These are phyloP conservation scores for Glycine tomentella DNA, from an alignment of 306 rosid genomes.

Conservation along the genomic window DNA sequence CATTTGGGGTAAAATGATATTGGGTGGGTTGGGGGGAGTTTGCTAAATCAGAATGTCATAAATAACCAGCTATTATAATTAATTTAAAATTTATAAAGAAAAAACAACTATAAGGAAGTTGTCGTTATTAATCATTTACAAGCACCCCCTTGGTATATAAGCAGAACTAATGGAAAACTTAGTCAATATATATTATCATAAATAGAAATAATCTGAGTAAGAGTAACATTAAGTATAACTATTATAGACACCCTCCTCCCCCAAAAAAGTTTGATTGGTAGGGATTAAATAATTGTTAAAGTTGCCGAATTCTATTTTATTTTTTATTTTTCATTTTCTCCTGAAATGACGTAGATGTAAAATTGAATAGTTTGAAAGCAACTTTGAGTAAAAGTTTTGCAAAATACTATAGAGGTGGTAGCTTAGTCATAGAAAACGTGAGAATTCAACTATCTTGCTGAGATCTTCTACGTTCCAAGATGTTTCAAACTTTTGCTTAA, in stretches of 20 bases:
- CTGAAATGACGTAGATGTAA: neutral
- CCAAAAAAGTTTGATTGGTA: neutral
- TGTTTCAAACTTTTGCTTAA: conserved; percentile 18
- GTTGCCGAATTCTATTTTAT: conserved; percentile 8
- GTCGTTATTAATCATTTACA: neutral
- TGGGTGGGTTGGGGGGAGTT: neutral
- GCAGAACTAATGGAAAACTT: conserved; percentile 11
- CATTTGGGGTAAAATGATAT: neutral
- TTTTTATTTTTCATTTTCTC: neutral
- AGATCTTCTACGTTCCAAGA: conserved; percentile 23
- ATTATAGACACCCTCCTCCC: neutral
- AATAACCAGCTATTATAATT: neutral
- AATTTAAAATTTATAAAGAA: neutral
- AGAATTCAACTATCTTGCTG: conserved; percentile 31
- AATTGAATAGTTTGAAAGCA: conserved; percentile 26
- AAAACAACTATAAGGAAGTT: neutral
- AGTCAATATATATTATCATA: neutral
- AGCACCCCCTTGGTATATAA: neutral
- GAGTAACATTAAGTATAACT: neutral
- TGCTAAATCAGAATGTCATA: neutral
- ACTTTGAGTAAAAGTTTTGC: conserved; percentile 10
- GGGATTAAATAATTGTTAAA: neutral
- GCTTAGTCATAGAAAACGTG: conserved; percentile 16
- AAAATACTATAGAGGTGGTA: neutral
- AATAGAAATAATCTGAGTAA: neutral